phyloP scores from a whole-genome alignment of 2,329 filamentous ascomycete genomes.

The Alternaria ethzedia region DNA sequence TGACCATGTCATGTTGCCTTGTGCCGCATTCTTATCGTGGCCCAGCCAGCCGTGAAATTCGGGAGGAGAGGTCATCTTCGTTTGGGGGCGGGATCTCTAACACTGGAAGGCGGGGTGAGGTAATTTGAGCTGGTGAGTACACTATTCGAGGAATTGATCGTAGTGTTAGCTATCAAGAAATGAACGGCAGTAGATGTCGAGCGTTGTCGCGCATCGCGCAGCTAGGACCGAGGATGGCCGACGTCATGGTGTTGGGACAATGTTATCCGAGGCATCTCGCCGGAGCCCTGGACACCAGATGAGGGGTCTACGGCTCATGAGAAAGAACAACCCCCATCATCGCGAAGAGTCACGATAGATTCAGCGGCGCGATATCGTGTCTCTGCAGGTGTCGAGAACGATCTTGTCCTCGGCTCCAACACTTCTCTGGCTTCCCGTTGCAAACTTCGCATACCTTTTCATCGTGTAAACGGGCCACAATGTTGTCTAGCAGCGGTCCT shows the following conservation, averaged over 20 bases:
- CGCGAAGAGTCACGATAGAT: neutral
- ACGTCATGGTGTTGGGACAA: slow-evolving; percentile 14
- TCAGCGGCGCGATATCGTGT: neutral
- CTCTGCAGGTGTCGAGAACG: neutral
- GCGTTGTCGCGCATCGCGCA: neutral
- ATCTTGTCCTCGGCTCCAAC: neutral
- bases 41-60: slow-evolving; percentile 66
- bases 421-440: no score
- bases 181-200: neutral
- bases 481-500: no score
- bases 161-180: neutral
- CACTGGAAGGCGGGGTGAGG: neutral
- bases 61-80: slow-evolving; percentile 43
- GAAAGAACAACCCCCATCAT: neutral
- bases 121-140: neutral
- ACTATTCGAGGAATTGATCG: neutral
- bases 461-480: no score
- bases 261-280: slow-evolving; percentile 24
- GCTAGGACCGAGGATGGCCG: slow-evolving; percentile 12
- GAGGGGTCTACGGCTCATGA: slow-evolving; percentile 6
- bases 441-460: no score
- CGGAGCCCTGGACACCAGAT: neutral
- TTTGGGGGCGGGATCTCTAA: no score
- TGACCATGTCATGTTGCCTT: slow-evolving; percentile 63
- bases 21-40: slow-evolving; percentile 54